Evolutionary conservation across 257 asterid species (phyloP).

Genomic region (Verbena officinalis): DNA sequence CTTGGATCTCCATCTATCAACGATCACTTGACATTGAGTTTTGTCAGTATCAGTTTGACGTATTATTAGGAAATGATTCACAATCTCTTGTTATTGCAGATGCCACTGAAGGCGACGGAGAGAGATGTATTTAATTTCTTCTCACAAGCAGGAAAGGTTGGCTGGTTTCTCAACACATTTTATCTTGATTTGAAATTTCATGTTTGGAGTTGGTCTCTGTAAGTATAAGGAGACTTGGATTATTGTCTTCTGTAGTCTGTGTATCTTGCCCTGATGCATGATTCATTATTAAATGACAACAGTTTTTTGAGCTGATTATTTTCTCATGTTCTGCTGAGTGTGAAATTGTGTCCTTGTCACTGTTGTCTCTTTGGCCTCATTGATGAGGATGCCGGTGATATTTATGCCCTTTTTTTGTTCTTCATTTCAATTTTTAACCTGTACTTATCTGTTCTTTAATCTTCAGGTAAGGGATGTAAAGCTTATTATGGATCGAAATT

Average conservation of each 20-base stretch:
- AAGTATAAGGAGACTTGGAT: too few relatives aligned
- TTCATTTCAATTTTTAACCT: slow-evolving; percentile 2
- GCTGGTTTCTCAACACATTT: slow-evolving; percentile 13
- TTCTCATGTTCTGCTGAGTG: too few relatives aligned
- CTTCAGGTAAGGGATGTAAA: slow-evolving; percentile 95
- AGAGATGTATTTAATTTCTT: slow-evolving; percentile 96
- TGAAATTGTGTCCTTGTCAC: too few relatives aligned
- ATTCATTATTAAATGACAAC: too few relatives aligned
- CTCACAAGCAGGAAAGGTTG: slow-evolving; percentile 97
- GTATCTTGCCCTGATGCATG: too few relatives aligned
- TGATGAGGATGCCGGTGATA: too few relatives aligned
- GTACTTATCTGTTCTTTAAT: slow-evolving; percentile 12
- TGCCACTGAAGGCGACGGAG: slow-evolving; percentile 98
- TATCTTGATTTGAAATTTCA: too few relatives aligned
- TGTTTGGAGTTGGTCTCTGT: too few relatives aligned
- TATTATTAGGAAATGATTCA: slow-evolving; percentile 7
- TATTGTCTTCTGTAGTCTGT: too few relatives aligned
- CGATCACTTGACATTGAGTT: background rate
- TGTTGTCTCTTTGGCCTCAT: too few relatives aligned
- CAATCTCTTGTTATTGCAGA: slow-evolving; percentile 49
- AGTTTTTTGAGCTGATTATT: too few relatives aligned
- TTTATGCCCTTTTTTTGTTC: background rate
- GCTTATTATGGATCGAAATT: slow-evolving; percentile 92
- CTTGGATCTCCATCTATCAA: slow-evolving; percentile 12
- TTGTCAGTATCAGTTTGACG: background rate